Base-by-base conservation (phyloP, 169 alveolate species). In the Cryptosporidium meleagridis region DNA sequence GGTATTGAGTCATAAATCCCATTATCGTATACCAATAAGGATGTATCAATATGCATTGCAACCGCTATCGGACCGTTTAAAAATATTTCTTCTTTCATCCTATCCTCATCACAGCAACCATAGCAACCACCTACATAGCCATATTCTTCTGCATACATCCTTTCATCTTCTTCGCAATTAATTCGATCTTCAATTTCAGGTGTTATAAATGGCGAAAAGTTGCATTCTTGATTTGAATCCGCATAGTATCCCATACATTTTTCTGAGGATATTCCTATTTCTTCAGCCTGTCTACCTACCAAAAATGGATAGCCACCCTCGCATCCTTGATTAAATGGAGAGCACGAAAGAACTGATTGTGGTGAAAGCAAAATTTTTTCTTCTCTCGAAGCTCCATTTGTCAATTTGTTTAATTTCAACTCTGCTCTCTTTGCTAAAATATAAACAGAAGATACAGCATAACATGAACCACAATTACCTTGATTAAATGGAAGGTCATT, bases 391-490 rank as follows among this genome's bases (percentile, higher is more conserved):
- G 75, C 92, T 31, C 91, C 91, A 16, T 91, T 92, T 35, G 93
- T 87, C 51, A 86, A 72, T 70, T 94, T 94, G 26, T 91, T 89
- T 61, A 96, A 86, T 65, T 69, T 53, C 45, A 97, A 93, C 85
- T 95, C 97, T 51, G 94, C 69, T 44, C 99, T 85, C 52, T 96
- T 96, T 70, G 95, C 97, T 16, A 97, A 91, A 29, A 92, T 92
- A 59, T 87, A 93, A 16, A 95, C 92, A 45, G 97, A 93, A 26
- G 99, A 91, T 65, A 95, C 91, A 23, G 97, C 96, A 93, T 97
- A 98, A 84, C 99, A 98, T 41, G 98, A 96, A 23, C 99, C 99
- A 86, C 99, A 98, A 35, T 95, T 94, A 37, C 96, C 97, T 86
- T 97, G 98, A 12, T 80, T 80, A 39, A 48, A 80, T 61, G 75